These are phyloP conservation scores for Ophioceras dolichostomum DNA, from an alignment of 2,329 filamentous ascomycete species.

Conservation along the genomic window DNA sequence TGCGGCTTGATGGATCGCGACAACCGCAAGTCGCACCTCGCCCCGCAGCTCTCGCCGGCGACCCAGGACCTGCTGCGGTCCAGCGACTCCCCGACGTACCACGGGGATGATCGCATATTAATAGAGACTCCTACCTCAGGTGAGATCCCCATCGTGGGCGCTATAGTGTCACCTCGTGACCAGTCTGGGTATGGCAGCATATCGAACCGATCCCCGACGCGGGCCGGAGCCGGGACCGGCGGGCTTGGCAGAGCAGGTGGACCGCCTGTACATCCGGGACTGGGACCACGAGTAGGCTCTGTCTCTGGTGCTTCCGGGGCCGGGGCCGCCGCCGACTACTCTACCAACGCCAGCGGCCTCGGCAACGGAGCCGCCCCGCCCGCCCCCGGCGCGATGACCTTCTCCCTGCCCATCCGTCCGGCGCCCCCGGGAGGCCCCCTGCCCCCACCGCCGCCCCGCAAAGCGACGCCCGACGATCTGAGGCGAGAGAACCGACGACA, in stretches of 20 bases:
- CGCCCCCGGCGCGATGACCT: slow-evolving; percentile 28
- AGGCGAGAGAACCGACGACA: slow-evolving; percentile 39
- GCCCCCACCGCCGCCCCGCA: slow-evolving; percentile 47
- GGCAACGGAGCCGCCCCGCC: slow-evolving; percentile 12
- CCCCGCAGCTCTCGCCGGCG: slow-evolving; percentile 65
- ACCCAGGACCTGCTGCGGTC: slow-evolving; percentile 64
- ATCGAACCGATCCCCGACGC: slow-evolving; percentile 38
- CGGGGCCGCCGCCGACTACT: too few relatives aligned
- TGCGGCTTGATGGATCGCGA: slow-evolving; percentile 87
- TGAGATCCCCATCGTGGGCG: slow-evolving; percentile 55
- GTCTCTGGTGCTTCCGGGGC: too few relatives aligned
- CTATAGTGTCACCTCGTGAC: slow-evolving; percentile 42
- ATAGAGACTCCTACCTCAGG: slow-evolving; percentile 57
- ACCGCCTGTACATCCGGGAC: slow-evolving; percentile 34
- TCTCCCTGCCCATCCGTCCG: slow-evolving; percentile 52
- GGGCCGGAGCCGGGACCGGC: slow-evolving; percentile 24
- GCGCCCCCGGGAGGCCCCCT: slow-evolving; percentile 46
- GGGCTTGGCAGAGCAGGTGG: slow-evolving; percentile 32
- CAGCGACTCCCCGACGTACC: slow-evolving; percentile 43
- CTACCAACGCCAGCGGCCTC: neutral
- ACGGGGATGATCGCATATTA: slow-evolving; percentile 32
- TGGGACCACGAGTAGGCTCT: slow-evolving; percentile 39
- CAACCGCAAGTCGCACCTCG: slow-evolving; percentile 89
- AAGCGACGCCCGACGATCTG: slow-evolving; percentile 40
- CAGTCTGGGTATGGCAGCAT: slow-evolving; percentile 28